Evolutionary conservation across 352 stramenopile species (phyloP).

Genomic region (Phytophthora multivora): DNA sequence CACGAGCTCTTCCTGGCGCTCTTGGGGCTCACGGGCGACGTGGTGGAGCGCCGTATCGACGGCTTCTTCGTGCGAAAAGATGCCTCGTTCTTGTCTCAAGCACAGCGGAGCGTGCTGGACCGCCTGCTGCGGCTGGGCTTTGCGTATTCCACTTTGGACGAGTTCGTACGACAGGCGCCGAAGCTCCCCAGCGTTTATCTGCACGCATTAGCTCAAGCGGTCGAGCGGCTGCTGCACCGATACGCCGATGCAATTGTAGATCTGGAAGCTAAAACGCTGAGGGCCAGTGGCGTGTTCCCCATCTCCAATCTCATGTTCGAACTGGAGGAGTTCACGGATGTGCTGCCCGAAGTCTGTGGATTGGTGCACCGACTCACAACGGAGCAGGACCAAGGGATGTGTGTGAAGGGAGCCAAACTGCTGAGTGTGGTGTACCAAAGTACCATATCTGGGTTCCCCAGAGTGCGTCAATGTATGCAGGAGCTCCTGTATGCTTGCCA

Average conservation of each 20-base stretch:
- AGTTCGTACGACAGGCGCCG: constrained; percentile 42
- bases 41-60: constrained; percentile 55
- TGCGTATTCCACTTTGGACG: constrained; percentile 50
- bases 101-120: constrained; percentile 60
- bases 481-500: constrained; percentile 58
- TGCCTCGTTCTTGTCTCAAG: constrained; percentile 46
- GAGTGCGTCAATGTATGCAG: constrained; percentile 59
- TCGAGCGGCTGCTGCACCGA: constrained; percentile 53
- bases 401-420: constrained; percentile 43
- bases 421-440: constrained; percentile 50
- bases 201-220: constrained; percentile 58
- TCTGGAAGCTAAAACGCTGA: constrained; percentile 62
- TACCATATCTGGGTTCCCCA: constrained; percentile 62
- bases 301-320: constrained; percentile 72
- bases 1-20: constrained; percentile 82
- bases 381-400: constrained; percentile 2
- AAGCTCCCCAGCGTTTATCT: constrained; percentile 54
- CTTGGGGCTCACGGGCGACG: constrained; percentile 67
- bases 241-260: constrained; percentile 60
- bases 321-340: constrained; percentile 62
- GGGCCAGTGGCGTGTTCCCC: constrained; percentile 49
- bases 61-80: constrained; percentile 64
- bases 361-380: constrained; percentile 47
- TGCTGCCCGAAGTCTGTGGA: constrained; percentile 62
- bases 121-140: constrained; percentile 61